Percentiles rank a stretch among this genome's conserved stretches.
Conservation (phyloP, 345 rosid species). For the Gynandropsis gynandra region DNA sequence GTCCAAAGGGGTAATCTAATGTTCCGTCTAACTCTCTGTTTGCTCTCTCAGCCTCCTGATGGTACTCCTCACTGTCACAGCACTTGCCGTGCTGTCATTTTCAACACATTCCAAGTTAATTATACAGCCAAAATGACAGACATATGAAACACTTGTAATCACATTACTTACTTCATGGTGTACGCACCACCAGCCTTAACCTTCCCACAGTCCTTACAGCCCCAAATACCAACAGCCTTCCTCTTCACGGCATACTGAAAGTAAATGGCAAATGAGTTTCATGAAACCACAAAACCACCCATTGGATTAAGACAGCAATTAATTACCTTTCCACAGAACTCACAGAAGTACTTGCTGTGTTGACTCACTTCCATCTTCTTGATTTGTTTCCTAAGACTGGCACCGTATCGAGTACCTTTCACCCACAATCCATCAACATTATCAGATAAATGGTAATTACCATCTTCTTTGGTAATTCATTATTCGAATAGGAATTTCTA, state of each 20-base stretch:
- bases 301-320: neutral
- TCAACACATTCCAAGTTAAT: conserved; percentile 13
- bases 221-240: conserved; percentile 83
- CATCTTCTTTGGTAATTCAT: neutral
- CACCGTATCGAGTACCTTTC: conserved; percentile 57
- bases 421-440: neutral
- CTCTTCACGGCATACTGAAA: conserved; percentile 83
- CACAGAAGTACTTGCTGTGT: conserved; percentile 60
- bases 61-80: conserved; percentile 44
- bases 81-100: conserved; percentile 36
- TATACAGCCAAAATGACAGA: too few species aligned
- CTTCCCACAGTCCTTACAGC: conserved; percentile 82
- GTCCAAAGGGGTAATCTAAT: neutral
- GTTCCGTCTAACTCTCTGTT: neutral
- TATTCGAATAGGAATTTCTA: neutral
- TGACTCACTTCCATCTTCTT: conserved; percentile 63
- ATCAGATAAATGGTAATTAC: too few species aligned
- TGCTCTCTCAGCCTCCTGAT: conserved; percentile 7
- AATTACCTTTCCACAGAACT: conserved; percentile 59
- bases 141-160: neutral
- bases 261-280: too few species aligned
- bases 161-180: conserved; percentile 55
- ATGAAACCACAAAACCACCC: neutral
- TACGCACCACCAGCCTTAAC: conserved; percentile 86
- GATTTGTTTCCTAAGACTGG: conserved; percentile 61